Evolutionary conservation across 2,329 filamentous ascomycete species (phyloP), one percentile per base, ranked within the genome.

Genomic region (Fusarium sp.): DNA sequence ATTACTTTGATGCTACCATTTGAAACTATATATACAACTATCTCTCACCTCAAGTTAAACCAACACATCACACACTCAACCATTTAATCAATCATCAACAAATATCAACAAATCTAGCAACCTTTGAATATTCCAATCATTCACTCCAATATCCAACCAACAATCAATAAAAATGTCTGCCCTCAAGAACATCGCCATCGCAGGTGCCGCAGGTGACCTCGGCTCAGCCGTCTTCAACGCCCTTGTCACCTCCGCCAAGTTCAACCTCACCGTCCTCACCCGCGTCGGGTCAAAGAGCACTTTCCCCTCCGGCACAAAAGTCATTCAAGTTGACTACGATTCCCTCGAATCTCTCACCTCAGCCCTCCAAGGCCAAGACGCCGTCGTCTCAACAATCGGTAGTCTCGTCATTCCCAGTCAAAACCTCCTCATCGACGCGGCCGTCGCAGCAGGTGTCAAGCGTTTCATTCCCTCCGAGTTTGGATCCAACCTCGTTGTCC

Each of bases 401-500:
- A 72, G 74, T 20, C 80, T 80, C 3, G 78, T 82, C 1, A 77
- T 88, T 40, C 78, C 78, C 23, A 58, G 57, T 8, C 78, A 80
- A 54, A 37, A 53, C 10, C 74, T 82, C 12, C 78, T 90, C 45
- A 81, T 90, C 44, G 84, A 90, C 33, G 89, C 88, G 1, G 84
- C 88, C 33, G 79, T 87, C 30, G 82, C 83, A 6, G 87, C 87
- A 5, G 87, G 88, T 7, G 87, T 91, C 1, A 82, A 88, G 73
- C 83, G 87, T 13, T 88, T 90, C 78, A 77, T 91, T 33, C 88
- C 88, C 3, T 85, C 85, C 3, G 88, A 91, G 62, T 91, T 84
- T 49, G 82, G 81, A 34, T 71, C 74, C 42, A 75, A 83, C 78
- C 58, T 78, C 11, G 36, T 53, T 18, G 57, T 75, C 20, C 76